A percentile compares a stretch with the other conserved stretches of the same genome.
Conservation (phyloP, 2,329 filamentous ascomycete species). For the Exophiala aquamarina region DNA sequence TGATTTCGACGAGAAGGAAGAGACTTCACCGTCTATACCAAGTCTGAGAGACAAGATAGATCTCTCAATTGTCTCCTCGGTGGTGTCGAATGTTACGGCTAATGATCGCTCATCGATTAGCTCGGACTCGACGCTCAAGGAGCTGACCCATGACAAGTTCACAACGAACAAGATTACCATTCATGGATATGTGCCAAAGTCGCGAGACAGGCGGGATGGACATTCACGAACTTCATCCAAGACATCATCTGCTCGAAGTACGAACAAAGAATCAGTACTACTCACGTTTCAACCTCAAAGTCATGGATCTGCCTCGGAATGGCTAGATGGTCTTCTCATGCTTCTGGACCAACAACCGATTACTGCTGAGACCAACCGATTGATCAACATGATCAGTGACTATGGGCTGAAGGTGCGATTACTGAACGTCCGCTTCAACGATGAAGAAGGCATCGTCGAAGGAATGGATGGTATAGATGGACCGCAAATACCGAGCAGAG, state of each 20-base stretch:
- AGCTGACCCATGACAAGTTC: conserved; percentile 35
- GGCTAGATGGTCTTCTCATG: conserved; percentile 95
- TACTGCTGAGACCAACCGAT: conserved; percentile 90
- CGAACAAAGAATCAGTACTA: conserved; percentile 66
- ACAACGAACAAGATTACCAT: conserved; percentile 86
- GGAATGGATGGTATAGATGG: conserved; percentile 49
- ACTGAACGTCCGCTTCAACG: conserved; percentile 86
- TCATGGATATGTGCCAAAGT: conserved; percentile 63
- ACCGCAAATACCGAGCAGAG: conserved; percentile 75
- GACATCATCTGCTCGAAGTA: conserved; percentile 22
- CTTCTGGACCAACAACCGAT: conserved; percentile 92
- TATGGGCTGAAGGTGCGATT: conserved; percentile 92
- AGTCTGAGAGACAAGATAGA: conserved; percentile 58
- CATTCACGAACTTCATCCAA: conserved; percentile 33
- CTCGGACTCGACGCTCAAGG: conserved; percentile 20
- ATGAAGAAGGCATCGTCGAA: conserved; percentile 67
- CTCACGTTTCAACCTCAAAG: conserved; percentile 80
- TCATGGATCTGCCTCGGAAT: conserved; percentile 86
- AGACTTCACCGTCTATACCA: conserved; percentile 55
- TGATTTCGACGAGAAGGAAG: conserved; percentile 69
- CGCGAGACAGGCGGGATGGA: conserved; percentile 30
- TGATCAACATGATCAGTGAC: conserved; percentile 80
- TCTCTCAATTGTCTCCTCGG: conserved; percentile 81
- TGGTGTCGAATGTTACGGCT: conserved; percentile 83
- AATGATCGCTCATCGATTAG: conserved; percentile 38